Percentiles rank a stretch among this genome's conserved stretches.
phyloP scores from a whole-genome alignment of 805 yeast genomes.

The Starmerella riodocensis region DNA sequence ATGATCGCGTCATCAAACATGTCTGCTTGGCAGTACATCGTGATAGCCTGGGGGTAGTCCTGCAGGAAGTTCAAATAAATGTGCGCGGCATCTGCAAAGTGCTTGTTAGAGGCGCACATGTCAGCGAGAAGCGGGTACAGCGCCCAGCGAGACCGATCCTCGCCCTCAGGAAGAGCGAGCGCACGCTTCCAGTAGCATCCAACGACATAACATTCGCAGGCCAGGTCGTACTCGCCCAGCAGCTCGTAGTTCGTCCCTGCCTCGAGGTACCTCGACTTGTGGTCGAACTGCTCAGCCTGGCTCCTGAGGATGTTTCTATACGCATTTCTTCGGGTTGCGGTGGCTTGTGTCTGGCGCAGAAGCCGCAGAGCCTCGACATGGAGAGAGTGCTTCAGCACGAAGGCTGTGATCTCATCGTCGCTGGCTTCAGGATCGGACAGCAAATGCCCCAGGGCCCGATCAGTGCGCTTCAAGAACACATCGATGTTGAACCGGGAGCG shows the following conservation, averaged over 20 bases:
- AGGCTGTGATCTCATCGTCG: constrained; percentile 45
- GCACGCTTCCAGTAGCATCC: constrained; percentile 84
- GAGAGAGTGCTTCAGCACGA: constrained; percentile 54
- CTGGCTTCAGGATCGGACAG: constrained; percentile 27
- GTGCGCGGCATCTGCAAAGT: constrained; percentile 67
- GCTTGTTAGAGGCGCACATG: constrained; percentile 43
- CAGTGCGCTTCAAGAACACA: constrained; percentile 52
- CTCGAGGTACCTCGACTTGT: constrained; percentile 47
- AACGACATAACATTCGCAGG: constrained; percentile 53
- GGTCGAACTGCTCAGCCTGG: constrained; percentile 51
- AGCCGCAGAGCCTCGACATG: constrained; percentile 48
- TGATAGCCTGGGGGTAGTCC: constrained; percentile 49
- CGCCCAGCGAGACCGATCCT: constrained; percentile 31
- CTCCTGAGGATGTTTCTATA: constrained; percentile 33
- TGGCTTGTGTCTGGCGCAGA: constrained; percentile 2
- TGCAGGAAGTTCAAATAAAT: constrained; percentile 51
- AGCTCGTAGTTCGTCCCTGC: constrained; percentile 71
- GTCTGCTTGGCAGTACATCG: constrained; percentile 60
- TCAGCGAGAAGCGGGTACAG: constrained; percentile 50
- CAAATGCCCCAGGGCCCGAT: constrained; percentile 57
- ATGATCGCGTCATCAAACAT: constrained; percentile 65
- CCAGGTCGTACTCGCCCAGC: constrained; percentile 41
- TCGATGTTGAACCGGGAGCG: constrained; percentile 70
- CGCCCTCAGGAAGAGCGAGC: constrained; percentile 44
- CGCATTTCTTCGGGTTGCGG: background rate